Conservation (phyloP, 768 basidiomycete genomes). For the Ephemerocybe angulata region DNA sequence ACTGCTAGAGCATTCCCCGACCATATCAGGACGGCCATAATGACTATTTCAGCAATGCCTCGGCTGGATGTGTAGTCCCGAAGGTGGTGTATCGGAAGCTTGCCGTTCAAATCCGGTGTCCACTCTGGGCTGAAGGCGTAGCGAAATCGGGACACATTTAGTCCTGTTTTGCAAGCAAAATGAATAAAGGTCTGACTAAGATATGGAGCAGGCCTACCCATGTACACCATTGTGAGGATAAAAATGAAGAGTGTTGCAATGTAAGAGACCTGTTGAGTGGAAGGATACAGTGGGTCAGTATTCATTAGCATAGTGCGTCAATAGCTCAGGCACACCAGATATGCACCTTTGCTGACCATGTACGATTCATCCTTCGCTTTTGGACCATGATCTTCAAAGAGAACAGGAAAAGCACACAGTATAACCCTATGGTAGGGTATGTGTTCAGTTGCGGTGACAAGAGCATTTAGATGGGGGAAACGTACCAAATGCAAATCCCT, state of each 20-base stretch:
- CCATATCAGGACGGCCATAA: neutral
- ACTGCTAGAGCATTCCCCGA: neutral
- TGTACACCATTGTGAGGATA: neutral
- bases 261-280: neutral
- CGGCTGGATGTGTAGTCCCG: neutral
- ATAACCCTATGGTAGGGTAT: neutral
- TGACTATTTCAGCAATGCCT: neutral
- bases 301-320: neutral
- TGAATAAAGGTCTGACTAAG: neutral
- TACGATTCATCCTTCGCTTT: neutral
- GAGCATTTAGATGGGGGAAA: neutral
- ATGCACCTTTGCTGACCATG: neutral
- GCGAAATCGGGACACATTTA: slow-evolving; percentile 1
- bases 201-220: neutral
- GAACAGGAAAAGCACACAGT: neutral
- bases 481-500: neutral
- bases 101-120: neutral
- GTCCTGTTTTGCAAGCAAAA: neutral
- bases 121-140: too few relatives aligned
- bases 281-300: neutral
- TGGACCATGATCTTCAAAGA: neutral
- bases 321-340: neutral
- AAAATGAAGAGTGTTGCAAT: slow-evolving; percentile 1
- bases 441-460: too few relatives aligned
- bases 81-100: neutral